Percentiles rank a stretch among this genome's conserved stretches.
These are phyloP conservation scores for Zygosaccharomyces pseudobailii DNA, from an alignment of 1,139 yeast genomes.

Conservation along the genomic window DNA sequence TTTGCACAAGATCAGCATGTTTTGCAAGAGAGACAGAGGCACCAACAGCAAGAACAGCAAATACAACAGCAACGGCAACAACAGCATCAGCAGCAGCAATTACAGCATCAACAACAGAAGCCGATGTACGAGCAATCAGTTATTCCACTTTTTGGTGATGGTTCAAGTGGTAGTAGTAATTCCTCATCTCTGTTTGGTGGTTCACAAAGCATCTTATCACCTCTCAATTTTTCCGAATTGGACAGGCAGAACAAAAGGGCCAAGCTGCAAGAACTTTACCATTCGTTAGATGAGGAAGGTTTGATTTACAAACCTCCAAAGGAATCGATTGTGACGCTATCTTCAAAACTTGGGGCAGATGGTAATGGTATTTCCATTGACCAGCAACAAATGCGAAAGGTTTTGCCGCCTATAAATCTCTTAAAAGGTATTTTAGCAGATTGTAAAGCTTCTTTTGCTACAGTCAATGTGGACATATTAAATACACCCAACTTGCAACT, in stretches of 20 bases:
- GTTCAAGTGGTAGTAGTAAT: conserved; percentile 4
- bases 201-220: conserved; percentile 10
- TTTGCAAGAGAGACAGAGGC: conserved; percentile 24
- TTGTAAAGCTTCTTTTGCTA: conserved; percentile 31
- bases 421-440: conserved; percentile 29
- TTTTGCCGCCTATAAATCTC: conserved; percentile 25
- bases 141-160: conserved; percentile 23
- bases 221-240: conserved; percentile 17
- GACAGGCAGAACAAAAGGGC: conserved; percentile 20
- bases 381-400: conserved; percentile 5
- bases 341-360: conserved; percentile 19
- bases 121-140: conserved; percentile 9
- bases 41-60: conserved; percentile 19
- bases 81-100: conserved; percentile 13
- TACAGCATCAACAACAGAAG: conserved; percentile 14
- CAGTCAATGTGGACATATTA: conserved; percentile 27
- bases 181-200: conserved; percentile 26
- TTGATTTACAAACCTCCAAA: conserved; percentile 25
- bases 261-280: conserved; percentile 23
- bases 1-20: conserved; percentile 34
- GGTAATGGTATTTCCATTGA: not conserved
- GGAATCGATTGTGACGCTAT: conserved; percentile 29
- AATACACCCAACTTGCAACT: conserved; percentile 29
- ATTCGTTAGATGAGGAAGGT: conserved; percentile 22
- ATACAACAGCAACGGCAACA: conserved; percentile 21